Conservation (phyloP, 1,284 basidiomycete species). For the Apiotrichum gracile region DNA sequence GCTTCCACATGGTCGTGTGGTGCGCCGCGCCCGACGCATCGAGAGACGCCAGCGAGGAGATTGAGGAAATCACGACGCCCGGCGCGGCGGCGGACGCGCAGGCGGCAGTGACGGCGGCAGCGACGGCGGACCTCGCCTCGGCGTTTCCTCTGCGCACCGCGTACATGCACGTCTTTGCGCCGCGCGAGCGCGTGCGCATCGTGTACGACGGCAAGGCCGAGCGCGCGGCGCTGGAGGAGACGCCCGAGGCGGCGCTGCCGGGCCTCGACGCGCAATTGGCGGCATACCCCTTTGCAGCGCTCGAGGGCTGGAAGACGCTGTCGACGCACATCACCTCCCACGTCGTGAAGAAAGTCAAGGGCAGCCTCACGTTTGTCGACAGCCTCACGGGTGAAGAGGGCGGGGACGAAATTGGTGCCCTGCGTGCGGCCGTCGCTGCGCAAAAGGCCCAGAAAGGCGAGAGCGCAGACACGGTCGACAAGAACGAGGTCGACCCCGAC, state of each 20-base stretch:
- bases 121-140: slow-evolving; percentile 7
- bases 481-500: background rate
- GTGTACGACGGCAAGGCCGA: slow-evolving; percentile 19
- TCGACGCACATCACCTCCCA: slow-evolving; percentile 24
- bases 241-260: slow-evolving; percentile 42
- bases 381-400: slow-evolving; percentile 34
- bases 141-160: slow-evolving; percentile 29
- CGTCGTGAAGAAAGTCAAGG: slow-evolving; percentile 34
- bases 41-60: background rate
- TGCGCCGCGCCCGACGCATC: slow-evolving; percentile 14
- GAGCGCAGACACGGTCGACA: background rate
- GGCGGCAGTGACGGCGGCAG: background rate
- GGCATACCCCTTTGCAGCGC: slow-evolving; percentile 43
- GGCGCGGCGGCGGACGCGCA: background rate
- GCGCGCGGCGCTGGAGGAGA: slow-evolving; percentile 2
- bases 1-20: slow-evolving; percentile 42
- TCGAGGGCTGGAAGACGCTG: slow-evolving; percentile 38
- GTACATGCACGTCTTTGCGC: slow-evolving; percentile 19
- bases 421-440: background rate
- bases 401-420: slow-evolving; percentile 21
- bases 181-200: slow-evolving; percentile 30
- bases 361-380: slow-evolving; percentile 20
- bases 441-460: slow-evolving; percentile 4
- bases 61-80: background rate
- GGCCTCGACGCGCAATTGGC: slow-evolving; percentile 45